Percentiles rank a stretch among this genome's conserved stretches.
These are phyloP conservation scores for Bassia scoparia DNA, from an alignment of 148 eudicot genomes.

Conservation along the genomic window DNA sequence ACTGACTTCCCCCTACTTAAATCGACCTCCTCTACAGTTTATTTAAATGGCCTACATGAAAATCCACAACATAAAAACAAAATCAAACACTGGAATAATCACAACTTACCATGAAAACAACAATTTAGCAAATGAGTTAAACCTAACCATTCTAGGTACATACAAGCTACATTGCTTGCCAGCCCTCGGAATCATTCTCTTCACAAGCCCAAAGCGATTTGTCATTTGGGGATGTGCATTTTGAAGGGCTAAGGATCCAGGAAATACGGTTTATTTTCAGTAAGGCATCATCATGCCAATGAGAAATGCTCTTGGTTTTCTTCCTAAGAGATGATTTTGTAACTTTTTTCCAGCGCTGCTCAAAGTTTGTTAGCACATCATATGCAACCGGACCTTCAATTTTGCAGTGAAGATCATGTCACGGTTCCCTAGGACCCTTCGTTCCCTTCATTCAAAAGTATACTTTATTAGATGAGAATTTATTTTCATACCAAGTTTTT, in stretches of 20 bases:
- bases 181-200: constrained; percentile 65
- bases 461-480: not conserved
- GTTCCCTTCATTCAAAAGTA: constrained; percentile 31
- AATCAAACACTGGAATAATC: constrained; percentile 1
- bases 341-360: constrained; percentile 89
- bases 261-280: constrained; percentile 73
- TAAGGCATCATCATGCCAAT: constrained; percentile 86
- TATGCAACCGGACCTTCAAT: constrained; percentile 96
- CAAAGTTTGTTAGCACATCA: constrained; percentile 86
- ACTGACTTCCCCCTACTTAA: constrained; percentile 70
- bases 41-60: constrained; percentile 56
- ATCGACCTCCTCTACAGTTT: constrained; percentile 62
- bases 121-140: not conserved
- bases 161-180: no score
- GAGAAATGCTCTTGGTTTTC: constrained; percentile 48
- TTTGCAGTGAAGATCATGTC: constrained; percentile 97
- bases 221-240: constrained; percentile 42
- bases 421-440: constrained; percentile 96
- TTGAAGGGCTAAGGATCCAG: constrained; percentile 81
- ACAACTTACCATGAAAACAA: not conserved
- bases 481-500: not conserved
- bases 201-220: constrained; percentile 54
- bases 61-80: not conserved
- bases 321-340: constrained; percentile 64
- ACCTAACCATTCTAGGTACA: no score